Base-by-base conservation (phyloP, 2,329 filamentous ascomycete species). In the Dendryphion nanum region DNA sequence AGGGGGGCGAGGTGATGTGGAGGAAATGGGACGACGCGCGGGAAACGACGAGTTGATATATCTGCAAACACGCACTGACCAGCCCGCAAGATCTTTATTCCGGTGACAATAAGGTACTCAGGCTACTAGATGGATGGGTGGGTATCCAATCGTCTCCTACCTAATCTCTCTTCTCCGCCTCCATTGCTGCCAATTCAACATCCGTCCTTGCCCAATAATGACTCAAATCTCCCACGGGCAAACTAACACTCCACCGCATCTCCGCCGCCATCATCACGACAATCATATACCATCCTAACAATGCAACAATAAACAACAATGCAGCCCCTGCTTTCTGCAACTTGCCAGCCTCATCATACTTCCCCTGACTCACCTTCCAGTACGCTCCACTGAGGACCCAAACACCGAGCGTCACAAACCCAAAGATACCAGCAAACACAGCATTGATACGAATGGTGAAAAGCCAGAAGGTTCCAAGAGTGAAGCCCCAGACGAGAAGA, bases 231-330 rank as follows among this genome's bases (percentile, higher is more conserved):
- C 73, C 73, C 1, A 78, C 71, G 0, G 74, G 74, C 3, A 76
- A 61, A 18, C 63, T 70, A 24, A 76, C 42, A 0, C 68, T 67
- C 37, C 76, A 69, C 4, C 73, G 63, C 72, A 77, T 76, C 59
- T 78, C 74, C 3, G 68, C 71, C 1, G 70, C 68, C 70, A 77
- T 76, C 40, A 77, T 76, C 4, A 75, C 73, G 33, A 76, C 68
- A 7, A 71, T 70, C 59, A 76, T 74, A 42, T 77, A 77, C 70
- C 73, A 78, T 1, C 74, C 74, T 4, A 77, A 47, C 0, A 68
- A 16, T 0, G 67, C 72, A 1, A 74, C 70, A 1, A 75, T 56
- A 40, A 78, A 77, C 4, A 67, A 38, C 4, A 67, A 30, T 5
- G 64, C 64, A 18, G 61, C 65, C 15, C 63, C 65, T 40, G 61